Conservation (phyloP, 345 rosid species). For the Hevea brasiliensis region DNA sequence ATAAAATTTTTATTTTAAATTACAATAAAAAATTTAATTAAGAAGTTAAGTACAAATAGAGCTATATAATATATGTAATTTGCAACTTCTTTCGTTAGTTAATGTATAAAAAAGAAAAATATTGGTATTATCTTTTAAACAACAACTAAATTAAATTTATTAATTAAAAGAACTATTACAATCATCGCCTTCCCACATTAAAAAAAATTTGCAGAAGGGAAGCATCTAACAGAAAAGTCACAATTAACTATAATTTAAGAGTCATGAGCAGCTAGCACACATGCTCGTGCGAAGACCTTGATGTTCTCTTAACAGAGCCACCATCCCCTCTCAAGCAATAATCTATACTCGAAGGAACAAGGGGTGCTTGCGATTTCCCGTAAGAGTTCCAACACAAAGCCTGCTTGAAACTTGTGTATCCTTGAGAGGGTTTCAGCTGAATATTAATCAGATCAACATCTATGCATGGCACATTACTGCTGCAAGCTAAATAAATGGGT, state of each 20-base stretch:
- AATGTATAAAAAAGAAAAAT: too few species aligned
- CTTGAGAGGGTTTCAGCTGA: conserved; percentile 51
- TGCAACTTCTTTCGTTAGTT: too few species aligned
- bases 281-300: conserved; percentile 51
- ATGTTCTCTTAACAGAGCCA: conserved; percentile 40
- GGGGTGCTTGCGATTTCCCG: conserved; percentile 67
- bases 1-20: too few species aligned
- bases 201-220: conserved; percentile 46
- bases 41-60: too few species aligned
- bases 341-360: conserved; percentile 77
- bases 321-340: conserved; percentile 56
- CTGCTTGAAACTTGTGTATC: conserved; percentile 34
- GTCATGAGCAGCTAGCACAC: conserved; percentile 32
- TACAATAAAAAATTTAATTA: too few species aligned
- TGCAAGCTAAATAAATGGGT: conserved; percentile 76
- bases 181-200: conserved; percentile 51
- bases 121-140: too few species aligned
- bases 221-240: conserved; percentile 21
- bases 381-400: conserved; percentile 82
- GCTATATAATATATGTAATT: too few species aligned
- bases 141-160: background rate
- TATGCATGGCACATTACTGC: conserved; percentile 64
- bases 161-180: conserved; percentile 21
- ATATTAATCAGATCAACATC: conserved; percentile 65
- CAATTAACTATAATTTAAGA: too few species aligned